phyloP scores from a whole-genome alignment of 1,284 basidiomycete genomes.

The Ceratobasidium sp. region DNA sequence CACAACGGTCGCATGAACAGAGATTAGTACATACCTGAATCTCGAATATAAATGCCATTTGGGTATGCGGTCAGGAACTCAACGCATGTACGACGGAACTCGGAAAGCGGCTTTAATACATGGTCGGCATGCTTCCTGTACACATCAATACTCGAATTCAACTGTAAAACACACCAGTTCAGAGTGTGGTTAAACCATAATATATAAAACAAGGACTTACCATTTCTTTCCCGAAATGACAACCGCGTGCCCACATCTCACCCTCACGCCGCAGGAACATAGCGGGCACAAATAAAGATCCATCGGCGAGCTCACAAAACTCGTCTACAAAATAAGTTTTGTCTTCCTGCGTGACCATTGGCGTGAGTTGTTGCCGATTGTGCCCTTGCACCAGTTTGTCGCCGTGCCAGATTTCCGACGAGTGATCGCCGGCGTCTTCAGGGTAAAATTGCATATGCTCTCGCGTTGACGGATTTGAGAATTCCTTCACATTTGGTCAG shows the following conservation, averaged over 20 bases:
- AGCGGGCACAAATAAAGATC: background rate
- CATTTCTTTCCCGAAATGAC: background rate
- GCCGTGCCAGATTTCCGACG: constrained; percentile 22
- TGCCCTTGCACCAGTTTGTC: constrained; percentile 12
- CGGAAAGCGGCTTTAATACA: background rate
- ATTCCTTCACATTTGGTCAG: background rate
- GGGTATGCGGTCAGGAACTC: background rate
- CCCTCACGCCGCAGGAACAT: constrained; percentile 18
- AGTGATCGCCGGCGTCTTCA: background rate
- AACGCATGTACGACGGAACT: background rate
- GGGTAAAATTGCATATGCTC: constrained; percentile 16
- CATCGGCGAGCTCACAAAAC: background rate
- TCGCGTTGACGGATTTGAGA: background rate
- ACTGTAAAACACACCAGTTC: background rate
- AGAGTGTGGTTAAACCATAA: too few relatives aligned
- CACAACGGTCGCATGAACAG: too few relatives aligned
- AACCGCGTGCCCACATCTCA: background rate
- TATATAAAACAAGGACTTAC: background rate
- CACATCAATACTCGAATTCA: background rate
- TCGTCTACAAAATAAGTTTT: constrained; percentile 12
- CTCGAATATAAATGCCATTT: background rate
- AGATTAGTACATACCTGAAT: background rate
- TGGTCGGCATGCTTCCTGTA: background rate
- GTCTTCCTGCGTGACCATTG: background rate
- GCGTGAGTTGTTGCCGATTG: constrained; percentile 3